Conservation (phyloP, 2,329 filamentous ascomycete species). For the Cytospora piceicola region DNA sequence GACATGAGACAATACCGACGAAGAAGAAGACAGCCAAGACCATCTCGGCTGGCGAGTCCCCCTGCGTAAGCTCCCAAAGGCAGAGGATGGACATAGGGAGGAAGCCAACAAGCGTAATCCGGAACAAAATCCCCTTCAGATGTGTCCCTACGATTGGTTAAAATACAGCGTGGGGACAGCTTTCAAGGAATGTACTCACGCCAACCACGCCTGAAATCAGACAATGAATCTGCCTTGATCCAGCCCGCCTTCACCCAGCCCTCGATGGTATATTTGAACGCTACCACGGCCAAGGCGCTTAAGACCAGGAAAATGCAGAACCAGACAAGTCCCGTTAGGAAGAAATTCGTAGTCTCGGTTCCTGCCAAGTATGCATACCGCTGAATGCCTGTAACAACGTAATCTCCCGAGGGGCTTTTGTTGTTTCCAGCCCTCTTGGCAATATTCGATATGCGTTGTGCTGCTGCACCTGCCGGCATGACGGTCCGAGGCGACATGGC, state of each 20-base stretch:
- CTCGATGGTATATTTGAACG: slow-evolving; percentile 79
- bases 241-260: slow-evolving; percentile 68
- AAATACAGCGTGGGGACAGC: neutral
- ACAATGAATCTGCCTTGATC: slow-evolving; percentile 80
- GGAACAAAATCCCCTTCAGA: slow-evolving; percentile 84
- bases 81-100: slow-evolving; percentile 83
- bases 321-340: slow-evolving; percentile 81
- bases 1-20: slow-evolving; percentile 71
- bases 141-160: slow-evolving; percentile 23
- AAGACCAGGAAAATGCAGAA: slow-evolving; percentile 78
- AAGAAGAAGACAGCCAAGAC: slow-evolving; percentile 82
- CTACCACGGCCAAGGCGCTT: slow-evolving; percentile 68
- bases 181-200: slow-evolving; percentile 45
- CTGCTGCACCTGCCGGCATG: slow-evolving; percentile 10
- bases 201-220: slow-evolving; percentile 88
- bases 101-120: slow-evolving; percentile 80
- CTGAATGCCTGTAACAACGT: slow-evolving; percentile 72
- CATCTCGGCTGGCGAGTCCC: slow-evolving; percentile 78
- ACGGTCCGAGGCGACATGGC: slow-evolving; percentile 39
- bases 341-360: slow-evolving; percentile 83
- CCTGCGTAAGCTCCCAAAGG: slow-evolving; percentile 80
- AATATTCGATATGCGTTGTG: slow-evolving; percentile 19
- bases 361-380: slow-evolving; percentile 79
- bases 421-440: slow-evolving; percentile 39
- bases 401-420: slow-evolving; percentile 50